Conservation (phyloP, 257 asterid genomes). For the Misopates orontium region DNA sequence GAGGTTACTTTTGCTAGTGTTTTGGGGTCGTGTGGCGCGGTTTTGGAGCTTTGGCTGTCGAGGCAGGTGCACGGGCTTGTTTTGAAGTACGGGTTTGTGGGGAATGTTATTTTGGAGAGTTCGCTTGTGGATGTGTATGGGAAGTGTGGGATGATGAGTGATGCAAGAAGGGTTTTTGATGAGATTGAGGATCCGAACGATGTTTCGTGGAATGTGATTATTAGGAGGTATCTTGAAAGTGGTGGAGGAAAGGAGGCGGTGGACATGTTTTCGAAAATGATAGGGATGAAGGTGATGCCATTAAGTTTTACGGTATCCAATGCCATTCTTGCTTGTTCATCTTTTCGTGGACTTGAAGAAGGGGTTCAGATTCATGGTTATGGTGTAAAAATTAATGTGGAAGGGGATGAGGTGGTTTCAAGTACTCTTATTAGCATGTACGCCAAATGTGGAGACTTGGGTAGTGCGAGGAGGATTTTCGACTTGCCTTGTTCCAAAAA, state of each 20-base stretch:
- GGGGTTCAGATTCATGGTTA: constrained; percentile 76
- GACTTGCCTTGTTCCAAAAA: constrained; percentile 48
- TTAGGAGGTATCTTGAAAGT: constrained; percentile 74
- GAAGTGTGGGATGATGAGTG: constrained; percentile 63
- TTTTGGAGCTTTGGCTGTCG: constrained; percentile 48
- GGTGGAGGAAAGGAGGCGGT: constrained; percentile 59
- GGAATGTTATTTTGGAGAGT: constrained; percentile 72
- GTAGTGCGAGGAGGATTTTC: constrained; percentile 51
- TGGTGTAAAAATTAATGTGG: constrained; percentile 51
- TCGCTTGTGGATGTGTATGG: constrained; percentile 82
- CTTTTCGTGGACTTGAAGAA: constrained; percentile 48
- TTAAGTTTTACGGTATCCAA: constrained; percentile 71
- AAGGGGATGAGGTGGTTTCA: constrained; percentile 53
- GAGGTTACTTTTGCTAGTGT: constrained; percentile 81
- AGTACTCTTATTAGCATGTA: constrained; percentile 66
- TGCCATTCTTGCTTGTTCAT: constrained; percentile 68
- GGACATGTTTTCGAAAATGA: constrained; percentile 58
- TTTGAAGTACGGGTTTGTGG: constrained; percentile 64
- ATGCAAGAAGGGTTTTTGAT: constrained; percentile 77
- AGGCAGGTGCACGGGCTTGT: constrained; percentile 73
- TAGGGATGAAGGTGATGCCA: constrained; percentile 49
- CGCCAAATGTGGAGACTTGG: constrained; percentile 61
- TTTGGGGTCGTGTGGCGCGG: constrained; percentile 53
- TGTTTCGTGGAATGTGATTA: constrained; percentile 83
- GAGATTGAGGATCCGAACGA: constrained; percentile 61